Evolutionary conservation across 106 monocot genomes (phyloP), one percentile per base, ranked within the genome.

Genomic region (Dendrobium catenatum): DNA sequence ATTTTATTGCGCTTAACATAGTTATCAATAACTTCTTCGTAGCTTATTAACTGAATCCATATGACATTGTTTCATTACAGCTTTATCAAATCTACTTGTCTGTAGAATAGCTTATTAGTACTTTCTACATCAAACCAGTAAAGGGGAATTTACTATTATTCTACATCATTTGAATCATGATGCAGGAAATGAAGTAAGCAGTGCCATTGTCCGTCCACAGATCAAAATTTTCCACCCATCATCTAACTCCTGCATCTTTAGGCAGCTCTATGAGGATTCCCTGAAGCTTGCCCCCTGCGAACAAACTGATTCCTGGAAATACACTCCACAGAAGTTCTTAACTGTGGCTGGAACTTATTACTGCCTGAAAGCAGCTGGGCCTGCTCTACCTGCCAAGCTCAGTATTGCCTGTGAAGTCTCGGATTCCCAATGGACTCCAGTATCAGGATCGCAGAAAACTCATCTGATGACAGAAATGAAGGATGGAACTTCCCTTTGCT

Each of bases 241-340:
- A 49, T 42, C 76, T 5, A 26, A 49, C 11, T 47, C 48, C 76
- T 76, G 76, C 76, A 51, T 76, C 76, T 49, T 51, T 0, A 76
- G 76, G 76, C 51, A 2, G 51, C 9, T 4, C 1, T 29, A 20
- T 10, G 49, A 47, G 3, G 26, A 76, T 76, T 9, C 76, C 76
- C 76, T 76, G 49, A 76, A 4, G 2, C 49, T 76, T 3, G 76
- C 76, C 2, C 26, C 76, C 26, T 76, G 76, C 49, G 49, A 24
- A 76, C 16, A 48, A 26, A 19, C 49, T 42, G 76, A 76, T 48
- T 76, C 49, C 2, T 76, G 76, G 76, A 76, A 76, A 6, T 76
- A 76, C 76, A 76, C 76, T 49, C 76, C 76, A 0, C 76, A 76
- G 59, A 79, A 79, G 55, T 61, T 79, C 58, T 42, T 79, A 9